Conservation (phyloP, 108 stramenopile genomes). For the Chaetoceros tenuissimus region DNA sequence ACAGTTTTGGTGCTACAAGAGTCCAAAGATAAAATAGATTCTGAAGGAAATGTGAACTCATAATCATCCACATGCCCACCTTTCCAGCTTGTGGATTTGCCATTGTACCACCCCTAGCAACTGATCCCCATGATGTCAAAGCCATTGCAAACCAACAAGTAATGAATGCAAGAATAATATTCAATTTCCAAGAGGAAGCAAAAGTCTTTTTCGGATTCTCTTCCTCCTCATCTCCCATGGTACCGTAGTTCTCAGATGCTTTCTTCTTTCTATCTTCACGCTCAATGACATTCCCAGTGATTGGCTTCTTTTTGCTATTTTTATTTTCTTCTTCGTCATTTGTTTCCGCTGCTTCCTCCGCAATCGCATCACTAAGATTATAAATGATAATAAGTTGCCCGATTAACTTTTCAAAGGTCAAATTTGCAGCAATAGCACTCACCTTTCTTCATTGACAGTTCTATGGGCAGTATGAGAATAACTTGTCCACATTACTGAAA, state of each 20-base stretch:
- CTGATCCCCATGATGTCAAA: constrained; percentile 89
- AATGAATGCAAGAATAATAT: constrained; percentile 72
- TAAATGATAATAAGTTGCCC: background rate
- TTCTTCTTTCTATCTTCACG: constrained; percentile 13
- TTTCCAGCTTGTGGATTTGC: constrained; percentile 78
- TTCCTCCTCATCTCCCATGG: constrained; percentile 1
- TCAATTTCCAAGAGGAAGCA: constrained; percentile 79
- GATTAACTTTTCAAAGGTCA: too few species aligned
- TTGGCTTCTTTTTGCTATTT: constrained; percentile 47
- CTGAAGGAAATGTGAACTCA: constrained; percentile 82
- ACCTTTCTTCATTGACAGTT: constrained; percentile 26
- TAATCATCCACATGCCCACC: constrained; percentile 86
- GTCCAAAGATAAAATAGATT: constrained; percentile 85
- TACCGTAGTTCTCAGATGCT: constrained; percentile 4
- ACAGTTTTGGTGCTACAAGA: constrained; percentile 73
- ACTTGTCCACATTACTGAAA: constrained; percentile 85
- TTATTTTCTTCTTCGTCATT: too few species aligned
- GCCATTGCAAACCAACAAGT: constrained; percentile 84
- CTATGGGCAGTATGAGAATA: constrained; percentile 36
- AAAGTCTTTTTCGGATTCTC: background rate
- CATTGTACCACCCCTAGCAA: constrained; percentile 38
- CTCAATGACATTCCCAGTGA: constrained; percentile 51
- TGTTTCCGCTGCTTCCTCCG: constrained; percentile 5
- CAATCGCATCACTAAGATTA: background rate
- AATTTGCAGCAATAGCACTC: too few species aligned